A percentile compares a stretch with the other conserved stretches of the same genome.
Evolutionary conservation across 495 filamentous ascomycete genomes (phyloP).

Genomic region (Neurospora pannonica): DNA sequence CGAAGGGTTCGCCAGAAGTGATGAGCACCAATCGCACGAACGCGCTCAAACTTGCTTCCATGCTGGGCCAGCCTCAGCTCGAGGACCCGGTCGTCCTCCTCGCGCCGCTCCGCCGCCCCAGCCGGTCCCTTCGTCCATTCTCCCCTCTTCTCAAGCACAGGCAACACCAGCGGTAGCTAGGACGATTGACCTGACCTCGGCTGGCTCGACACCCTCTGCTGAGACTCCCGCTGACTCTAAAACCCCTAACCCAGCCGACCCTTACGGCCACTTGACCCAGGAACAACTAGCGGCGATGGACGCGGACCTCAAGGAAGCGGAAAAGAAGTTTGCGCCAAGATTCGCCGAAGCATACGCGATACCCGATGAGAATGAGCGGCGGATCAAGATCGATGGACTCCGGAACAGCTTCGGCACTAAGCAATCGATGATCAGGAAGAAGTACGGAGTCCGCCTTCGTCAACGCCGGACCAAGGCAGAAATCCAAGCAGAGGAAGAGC

Average conservation of each 20-base stretch:
- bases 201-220: neutral
- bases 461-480: constrained; percentile 34
- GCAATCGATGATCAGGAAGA: constrained; percentile 39
- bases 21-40: constrained; percentile 15
- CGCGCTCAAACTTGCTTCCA: neutral
- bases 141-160: neutral
- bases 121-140: constrained; percentile 1
- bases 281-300: constrained; percentile 16
- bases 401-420: constrained; percentile 39
- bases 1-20: constrained; percentile 24
- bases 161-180: neutral
- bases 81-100: constrained; percentile 13
- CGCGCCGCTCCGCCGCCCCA: neutral
- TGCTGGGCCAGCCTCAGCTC: neutral
- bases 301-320: constrained; percentile 29
- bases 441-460: constrained; percentile 38
- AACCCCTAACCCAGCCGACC: constrained; percentile 17
- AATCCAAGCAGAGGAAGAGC: constrained; percentile 30
- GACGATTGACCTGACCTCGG: neutral
- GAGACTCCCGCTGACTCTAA: constrained; percentile 2
- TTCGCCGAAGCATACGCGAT: constrained; percentile 30
- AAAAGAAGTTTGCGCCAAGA: constrained; percentile 25
- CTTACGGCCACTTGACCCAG: constrained; percentile 30
- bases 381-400: constrained; percentile 28
- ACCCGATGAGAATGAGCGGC: constrained; percentile 22